Evolutionary conservation across 192 early-diverging fungal species (phyloP).

Genomic region (Coemansia erecta): DNA sequence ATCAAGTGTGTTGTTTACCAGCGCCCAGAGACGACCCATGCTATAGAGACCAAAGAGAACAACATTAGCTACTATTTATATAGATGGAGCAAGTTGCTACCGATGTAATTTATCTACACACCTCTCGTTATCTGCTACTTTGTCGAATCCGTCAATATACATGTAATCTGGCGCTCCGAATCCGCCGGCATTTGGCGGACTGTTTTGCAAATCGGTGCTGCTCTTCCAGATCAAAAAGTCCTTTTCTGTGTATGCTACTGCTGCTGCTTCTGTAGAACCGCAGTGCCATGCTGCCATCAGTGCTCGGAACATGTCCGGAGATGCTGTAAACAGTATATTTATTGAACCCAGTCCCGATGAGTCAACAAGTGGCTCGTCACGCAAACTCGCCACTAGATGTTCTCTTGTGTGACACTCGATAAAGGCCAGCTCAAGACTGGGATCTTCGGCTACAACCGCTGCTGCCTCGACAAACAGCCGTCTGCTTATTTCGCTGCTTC

Average conservation of each 20-base stretch:
- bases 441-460: constrained; percentile 6
- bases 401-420: constrained; percentile 34
- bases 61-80: not conserved
- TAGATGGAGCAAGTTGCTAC: not conserved
- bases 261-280: not conserved
- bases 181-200: not conserved
- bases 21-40: constrained; percentile 33
- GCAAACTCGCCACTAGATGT: constrained; percentile 12
- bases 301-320: constrained; percentile 32
- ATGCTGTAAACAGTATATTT: constrained; percentile 26
- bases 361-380: not conserved
- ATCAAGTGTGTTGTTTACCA: constrained; percentile 43
- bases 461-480: constrained; percentile 27
- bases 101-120: constrained; percentile 3
- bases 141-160: constrained; percentile 41
- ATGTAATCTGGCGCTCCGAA: constrained; percentile 28
- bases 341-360: constrained; percentile 17
- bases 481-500: constrained; percentile 7
- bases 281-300: constrained; percentile 47
- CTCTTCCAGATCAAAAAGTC: constrained; percentile 38
- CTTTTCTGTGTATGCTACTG: constrained; percentile 11
- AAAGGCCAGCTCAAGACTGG: constrained; percentile 13
- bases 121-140: constrained; percentile 24
- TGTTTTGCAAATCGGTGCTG: not conserved
- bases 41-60: constrained; percentile 3